Percentiles rank a stretch among this genome's conserved stretches.
Conservation (phyloP, 108 stramenopile genomes). For the Cyclotella atomus region DNA sequence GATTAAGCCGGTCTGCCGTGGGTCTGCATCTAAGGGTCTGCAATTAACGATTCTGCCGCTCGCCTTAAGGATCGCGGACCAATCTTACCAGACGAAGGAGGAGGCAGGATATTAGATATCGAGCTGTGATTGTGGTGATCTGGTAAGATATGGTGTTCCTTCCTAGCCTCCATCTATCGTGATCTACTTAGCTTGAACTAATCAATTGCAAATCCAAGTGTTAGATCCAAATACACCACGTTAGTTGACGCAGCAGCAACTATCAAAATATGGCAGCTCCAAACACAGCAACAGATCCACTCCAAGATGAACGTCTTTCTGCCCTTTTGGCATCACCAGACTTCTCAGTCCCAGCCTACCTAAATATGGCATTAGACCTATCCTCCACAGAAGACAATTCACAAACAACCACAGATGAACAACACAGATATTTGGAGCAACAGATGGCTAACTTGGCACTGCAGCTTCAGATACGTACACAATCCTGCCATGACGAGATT, state of each 20-base stretch:
- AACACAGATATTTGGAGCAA: conserved; percentile 49
- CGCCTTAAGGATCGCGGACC: no score
- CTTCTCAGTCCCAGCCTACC: conserved; percentile 76
- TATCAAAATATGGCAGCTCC: not conserved
- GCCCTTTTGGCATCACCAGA: conserved; percentile 53
- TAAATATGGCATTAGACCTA: conserved; percentile 69
- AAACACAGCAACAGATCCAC: not conserved
- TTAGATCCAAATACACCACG: not conserved
- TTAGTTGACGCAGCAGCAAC: not conserved
- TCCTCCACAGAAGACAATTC: not conserved
- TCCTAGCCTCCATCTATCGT: no score
- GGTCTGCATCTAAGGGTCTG: no score
- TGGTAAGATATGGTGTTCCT: not conserved
- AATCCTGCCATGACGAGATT: conserved; percentile 86
- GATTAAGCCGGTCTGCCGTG: no score
- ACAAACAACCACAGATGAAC: conserved; percentile 12
- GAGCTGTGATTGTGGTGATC: no score
- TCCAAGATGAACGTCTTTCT: conserved; percentile 57
- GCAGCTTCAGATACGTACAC: conserved; percentile 81
- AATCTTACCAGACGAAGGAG: no score
- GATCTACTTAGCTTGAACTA: no score
- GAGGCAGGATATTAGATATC: no score
- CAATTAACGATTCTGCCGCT: no score
- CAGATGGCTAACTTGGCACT: conserved; percentile 83
- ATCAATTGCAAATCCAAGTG: no score